A percentile compares a stretch with the other conserved stretches of the same genome.
phyloP scores from a whole-genome alignment of 2,329 filamentous ascomycete species.

The Fusarium beomiforme region DNA sequence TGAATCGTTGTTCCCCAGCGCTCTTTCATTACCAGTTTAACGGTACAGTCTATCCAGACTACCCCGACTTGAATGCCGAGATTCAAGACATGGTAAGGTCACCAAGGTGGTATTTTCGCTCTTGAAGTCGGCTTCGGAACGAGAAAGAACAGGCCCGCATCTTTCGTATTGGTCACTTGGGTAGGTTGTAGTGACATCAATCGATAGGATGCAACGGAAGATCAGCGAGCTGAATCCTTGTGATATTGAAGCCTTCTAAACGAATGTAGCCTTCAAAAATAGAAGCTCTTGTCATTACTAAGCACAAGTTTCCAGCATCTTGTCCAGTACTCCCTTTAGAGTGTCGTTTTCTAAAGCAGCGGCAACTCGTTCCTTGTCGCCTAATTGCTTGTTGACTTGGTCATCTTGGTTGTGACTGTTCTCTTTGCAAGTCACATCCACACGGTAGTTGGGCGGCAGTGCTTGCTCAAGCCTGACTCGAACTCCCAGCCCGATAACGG shows the following conservation, averaged over 20 bases:
- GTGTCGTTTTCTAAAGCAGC: conserved; percentile 95
- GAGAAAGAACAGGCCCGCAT: neutral
- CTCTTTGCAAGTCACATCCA: conserved; percentile 94
- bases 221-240: conserved; percentile 7
- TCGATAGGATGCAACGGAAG: neutral
- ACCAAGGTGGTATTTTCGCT: conserved; percentile 22
- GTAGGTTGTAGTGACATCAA: neutral
- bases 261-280: neutral
- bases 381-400: conserved; percentile 95
- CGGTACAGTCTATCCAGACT: conserved; percentile 19
- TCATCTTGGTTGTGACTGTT: conserved; percentile 95
- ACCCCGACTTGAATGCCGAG: conserved; percentile 21
- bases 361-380: conserved; percentile 95
- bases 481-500: conserved; percentile 93
- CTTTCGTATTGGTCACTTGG: neutral
- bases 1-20: conserved; percentile 1
- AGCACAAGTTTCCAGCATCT: conserved; percentile 90
- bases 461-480: conserved; percentile 91
- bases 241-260: neutral
- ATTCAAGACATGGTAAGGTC: conserved; percentile 23
- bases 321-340: conserved; percentile 85
- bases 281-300: conserved; percentile 45
- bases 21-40: conserved; percentile 12
- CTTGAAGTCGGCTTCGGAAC: conserved; percentile 5
- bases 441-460: conserved; percentile 87